These are phyloP conservation scores for Xylaria telfairii DNA, from an alignment of 495 filamentous ascomycete species.

Conservation along the genomic window DNA sequence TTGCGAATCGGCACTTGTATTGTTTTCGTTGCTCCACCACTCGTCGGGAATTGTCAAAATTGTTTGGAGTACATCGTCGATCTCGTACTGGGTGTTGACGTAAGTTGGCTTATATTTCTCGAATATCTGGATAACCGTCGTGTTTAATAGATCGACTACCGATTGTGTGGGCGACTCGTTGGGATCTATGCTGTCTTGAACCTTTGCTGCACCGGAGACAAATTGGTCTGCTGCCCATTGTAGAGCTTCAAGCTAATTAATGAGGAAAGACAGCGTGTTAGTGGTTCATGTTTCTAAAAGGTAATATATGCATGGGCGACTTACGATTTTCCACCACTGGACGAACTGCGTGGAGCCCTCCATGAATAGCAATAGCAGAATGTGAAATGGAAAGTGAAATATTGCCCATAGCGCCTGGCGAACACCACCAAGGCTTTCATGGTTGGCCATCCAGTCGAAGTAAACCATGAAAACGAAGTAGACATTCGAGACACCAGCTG, in stretches of 20 bases:
- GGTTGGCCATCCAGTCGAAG: slow-evolving; percentile 60
- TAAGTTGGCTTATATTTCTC: slow-evolving; percentile 30
- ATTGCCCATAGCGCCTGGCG: slow-evolving; percentile 70
- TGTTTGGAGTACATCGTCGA: slow-evolving; percentile 24
- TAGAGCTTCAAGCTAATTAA: not conserved
- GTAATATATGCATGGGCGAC: not conserved
- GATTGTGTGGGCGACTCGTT: not conserved
- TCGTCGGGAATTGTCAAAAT: slow-evolving; percentile 28
- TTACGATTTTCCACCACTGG: slow-evolving; percentile 40
- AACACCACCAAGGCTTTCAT: slow-evolving; percentile 55
- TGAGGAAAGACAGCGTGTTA: not conserved
- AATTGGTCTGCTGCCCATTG: not conserved
- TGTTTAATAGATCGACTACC: not conserved
- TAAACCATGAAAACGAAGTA: slow-evolving; percentile 74
- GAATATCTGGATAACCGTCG: not conserved
- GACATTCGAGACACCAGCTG: slow-evolving; percentile 35
- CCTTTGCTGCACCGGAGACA: not conserved
- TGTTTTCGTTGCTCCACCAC: slow-evolving; percentile 20
- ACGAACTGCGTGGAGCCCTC: slow-evolving; percentile 58
- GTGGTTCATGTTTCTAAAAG: not conserved
- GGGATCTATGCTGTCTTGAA: not conserved
- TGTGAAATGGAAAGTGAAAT: slow-evolving; percentile 72
- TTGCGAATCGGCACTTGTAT: not conserved
- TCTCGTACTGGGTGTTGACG: slow-evolving; percentile 8
- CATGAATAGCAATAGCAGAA: slow-evolving; percentile 66